Base-by-base conservation (phyloP, 768 basidiomycete genomes). In the Mrakia hoshinonis region DNA sequence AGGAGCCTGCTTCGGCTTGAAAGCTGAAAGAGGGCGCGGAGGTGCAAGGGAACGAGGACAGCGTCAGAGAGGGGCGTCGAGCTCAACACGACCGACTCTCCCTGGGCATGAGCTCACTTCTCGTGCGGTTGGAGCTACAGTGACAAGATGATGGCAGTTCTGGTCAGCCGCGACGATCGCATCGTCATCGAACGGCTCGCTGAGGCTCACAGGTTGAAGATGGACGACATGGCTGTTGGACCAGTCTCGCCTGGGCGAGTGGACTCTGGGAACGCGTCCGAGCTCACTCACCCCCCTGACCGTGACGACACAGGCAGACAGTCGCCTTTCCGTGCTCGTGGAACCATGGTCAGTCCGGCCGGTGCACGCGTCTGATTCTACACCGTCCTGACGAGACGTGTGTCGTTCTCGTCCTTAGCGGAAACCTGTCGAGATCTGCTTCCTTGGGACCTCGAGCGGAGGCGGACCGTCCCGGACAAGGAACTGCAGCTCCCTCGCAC, bases 1-100 rank as follows among this genome's bases (percentile, higher is more conserved):
- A 5, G 92, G 90, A 29, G 93, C 88, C 81, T 90, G 92, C 76
- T 92, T 88, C 36, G 95, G 95, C 78, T 94, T 95, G 85, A 98
- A 97, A 22, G 95, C 72, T 73, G 62, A 34, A 29, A 18, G 29
- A 60, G 22, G 7, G 39, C 13, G 10, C 43, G 55, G 31, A n/a
- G 15, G n/a, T 5, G 34, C 4, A 39, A 47, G 58, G 49, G 47
- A 24, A 26, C 39, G 20, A 47, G 24, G 39, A 51, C 18, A 6
- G 46, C 20, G 26, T 38, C 12, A 36, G 39, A 58, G 36, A 22
- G 47, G 39, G 43, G 29, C 26, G 46, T 47, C 5, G 48, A 15
- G 39, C 47, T 22, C 18, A 46, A 15, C 13, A 13, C 26, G 29
- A 18, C 1, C 15, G 29, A 24, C 5, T 18, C 15, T 38, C 46